phyloP scores from a whole-genome alignment of 345 rosid species.

The Hypericum androsaemum region DNA sequence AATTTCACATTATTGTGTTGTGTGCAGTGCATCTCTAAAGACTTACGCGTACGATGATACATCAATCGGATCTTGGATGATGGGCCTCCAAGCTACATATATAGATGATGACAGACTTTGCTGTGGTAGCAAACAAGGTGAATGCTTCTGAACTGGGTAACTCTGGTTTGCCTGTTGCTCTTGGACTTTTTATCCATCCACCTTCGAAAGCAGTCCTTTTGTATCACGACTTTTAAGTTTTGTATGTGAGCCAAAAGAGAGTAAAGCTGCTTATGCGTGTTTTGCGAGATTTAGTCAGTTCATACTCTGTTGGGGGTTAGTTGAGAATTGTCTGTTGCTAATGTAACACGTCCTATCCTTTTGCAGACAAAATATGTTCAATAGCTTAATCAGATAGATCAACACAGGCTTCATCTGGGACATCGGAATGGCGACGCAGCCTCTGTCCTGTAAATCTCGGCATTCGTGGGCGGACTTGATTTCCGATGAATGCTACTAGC shows the following conservation, averaged over 20 bases:
- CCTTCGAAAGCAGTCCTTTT: too few relatives aligned
- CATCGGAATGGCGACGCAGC: neutral
- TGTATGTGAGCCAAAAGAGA: too few relatives aligned
- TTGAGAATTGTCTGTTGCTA: neutral
- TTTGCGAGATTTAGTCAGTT: too few relatives aligned
- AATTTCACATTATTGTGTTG: neutral
- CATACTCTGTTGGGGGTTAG: too few relatives aligned
- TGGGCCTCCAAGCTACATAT: slow-evolving; percentile 78
- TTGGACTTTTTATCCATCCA: too few relatives aligned
- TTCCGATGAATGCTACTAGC: neutral
- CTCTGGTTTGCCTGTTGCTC: too few relatives aligned
- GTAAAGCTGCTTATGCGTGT: too few relatives aligned
- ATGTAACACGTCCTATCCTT: neutral
- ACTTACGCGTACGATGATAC: slow-evolving; percentile 72
- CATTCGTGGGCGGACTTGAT: neutral
- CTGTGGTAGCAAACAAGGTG: slow-evolving; percentile 91
- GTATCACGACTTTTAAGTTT: too few relatives aligned
- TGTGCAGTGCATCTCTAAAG: slow-evolving; percentile 84
- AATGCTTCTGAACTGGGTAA: neutral
- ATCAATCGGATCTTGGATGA: slow-evolving; percentile 94
- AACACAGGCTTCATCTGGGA: neutral
- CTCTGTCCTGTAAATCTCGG: neutral
- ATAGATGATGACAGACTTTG: slow-evolving; percentile 88
- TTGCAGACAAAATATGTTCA: slow-evolving; percentile 24
- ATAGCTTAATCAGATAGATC: slow-evolving; percentile 10